Evolutionary conservation across 441 rosid species (phyloP).

Genomic region (Populus trichocarpa): DNA sequence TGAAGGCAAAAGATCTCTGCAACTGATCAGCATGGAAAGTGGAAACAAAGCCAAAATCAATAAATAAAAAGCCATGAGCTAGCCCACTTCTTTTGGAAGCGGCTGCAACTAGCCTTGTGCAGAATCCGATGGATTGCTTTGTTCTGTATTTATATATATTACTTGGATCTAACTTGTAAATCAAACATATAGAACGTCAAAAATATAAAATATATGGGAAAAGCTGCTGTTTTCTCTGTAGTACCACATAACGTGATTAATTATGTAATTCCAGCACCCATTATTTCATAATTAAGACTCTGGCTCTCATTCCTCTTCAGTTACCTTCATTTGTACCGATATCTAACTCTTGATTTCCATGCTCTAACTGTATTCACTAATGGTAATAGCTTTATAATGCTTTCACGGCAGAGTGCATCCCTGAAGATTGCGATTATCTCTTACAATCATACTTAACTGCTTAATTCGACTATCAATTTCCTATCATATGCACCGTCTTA

Average conservation of each 20-base stretch:
- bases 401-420: neutral
- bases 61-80: neutral
- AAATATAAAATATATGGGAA: neutral
- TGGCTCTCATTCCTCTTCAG: neutral
- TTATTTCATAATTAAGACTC: neutral
- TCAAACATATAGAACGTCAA: neutral
- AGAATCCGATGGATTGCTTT: neutral
- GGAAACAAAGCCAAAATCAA: neutral
- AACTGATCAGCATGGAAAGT: neutral
- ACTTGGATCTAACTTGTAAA: neutral
- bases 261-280: neutral
- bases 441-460: neutral
- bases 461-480: neutral
- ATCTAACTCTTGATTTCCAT: neutral
- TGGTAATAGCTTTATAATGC: no score
- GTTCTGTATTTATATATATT: neutral
- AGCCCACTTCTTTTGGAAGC: neutral
- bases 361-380: no score
- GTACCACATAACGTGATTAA: neutral
- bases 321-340: neutral
- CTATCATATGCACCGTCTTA: neutral
- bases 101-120: neutral
- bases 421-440: neutral
- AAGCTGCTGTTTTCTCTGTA: neutral
- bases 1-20: slow-evolving; percentile 18